Percentiles rank a stretch among this genome's conserved stretches.
phyloP scores from a whole-genome alignment of 2,329 filamentous ascomycete genomes.

The Cercospora sojina region DNA sequence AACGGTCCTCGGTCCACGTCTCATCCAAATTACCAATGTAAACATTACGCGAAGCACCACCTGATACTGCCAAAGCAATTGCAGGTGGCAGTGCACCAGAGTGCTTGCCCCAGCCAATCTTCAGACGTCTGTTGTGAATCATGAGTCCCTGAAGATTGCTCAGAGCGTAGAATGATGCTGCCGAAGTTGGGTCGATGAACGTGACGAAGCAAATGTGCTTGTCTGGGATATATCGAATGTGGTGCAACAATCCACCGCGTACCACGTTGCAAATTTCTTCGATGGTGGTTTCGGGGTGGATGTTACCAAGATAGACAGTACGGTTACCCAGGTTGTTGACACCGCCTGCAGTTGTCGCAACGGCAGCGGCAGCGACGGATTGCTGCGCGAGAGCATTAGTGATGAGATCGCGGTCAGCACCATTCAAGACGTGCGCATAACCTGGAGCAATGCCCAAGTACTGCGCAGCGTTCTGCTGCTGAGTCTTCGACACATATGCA shows the following conservation, averaged over 20 bases:
- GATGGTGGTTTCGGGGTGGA: conserved; percentile 97
- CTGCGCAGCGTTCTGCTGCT: conserved; percentile 98
- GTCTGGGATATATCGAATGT: conserved; percentile 98
- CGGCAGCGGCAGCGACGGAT: conserved; percentile 92
- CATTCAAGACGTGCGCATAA: conserved; percentile 93
- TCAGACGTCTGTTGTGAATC: conserved; percentile 97
- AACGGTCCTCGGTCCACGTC: conserved; percentile 91
- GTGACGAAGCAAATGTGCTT: conserved; percentile 99
- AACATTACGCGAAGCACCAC: conserved; percentile 95
- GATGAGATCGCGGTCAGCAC: conserved; percentile 92
- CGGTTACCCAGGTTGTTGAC: conserved; percentile 97
- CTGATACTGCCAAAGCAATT: conserved; percentile 92
- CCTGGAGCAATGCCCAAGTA: conserved; percentile 96
- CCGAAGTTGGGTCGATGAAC: conserved; percentile 97
- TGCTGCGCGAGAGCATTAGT: conserved; percentile 95
- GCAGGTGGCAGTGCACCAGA: conserved; percentile 93
- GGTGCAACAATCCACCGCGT: conserved; percentile 88
- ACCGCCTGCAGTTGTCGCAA: conserved; percentile 92
- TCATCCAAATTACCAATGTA: conserved; percentile 98
- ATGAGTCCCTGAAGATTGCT: conserved; percentile 97
- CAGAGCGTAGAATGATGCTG: conserved; percentile 94
- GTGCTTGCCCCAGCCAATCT: conserved; percentile 99
- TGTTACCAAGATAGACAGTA: conserved; percentile 97
- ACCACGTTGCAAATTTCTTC: conserved; percentile 99
- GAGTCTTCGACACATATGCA: conserved; percentile 98